These are phyloP conservation scores for Xylaria venustula DNA, from an alignment of 495 filamentous ascomycete species.

Conservation along the genomic window DNA sequence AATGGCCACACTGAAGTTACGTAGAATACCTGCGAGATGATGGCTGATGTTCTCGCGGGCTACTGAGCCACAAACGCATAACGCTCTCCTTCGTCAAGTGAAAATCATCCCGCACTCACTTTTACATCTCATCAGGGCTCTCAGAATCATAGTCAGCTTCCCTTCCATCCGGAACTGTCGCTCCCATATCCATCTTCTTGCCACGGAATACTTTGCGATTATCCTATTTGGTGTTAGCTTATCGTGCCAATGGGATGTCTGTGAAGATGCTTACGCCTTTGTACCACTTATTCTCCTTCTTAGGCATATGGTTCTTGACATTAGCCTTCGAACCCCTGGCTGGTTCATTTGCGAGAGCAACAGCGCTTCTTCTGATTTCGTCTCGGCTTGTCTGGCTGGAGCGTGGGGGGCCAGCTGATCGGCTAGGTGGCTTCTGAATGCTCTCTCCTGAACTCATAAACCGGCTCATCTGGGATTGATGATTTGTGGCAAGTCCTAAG, in stretches of 20 bases:
- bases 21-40: background rate
- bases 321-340: background rate
- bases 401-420: background rate
- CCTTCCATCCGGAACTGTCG: background rate
- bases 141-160: slow-evolving; percentile 12
- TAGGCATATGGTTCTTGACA: background rate
- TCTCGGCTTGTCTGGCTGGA: background rate
- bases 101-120: background rate
- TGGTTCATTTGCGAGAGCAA: background rate
- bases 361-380: background rate
- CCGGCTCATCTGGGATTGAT: background rate
- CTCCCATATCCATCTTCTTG: background rate
- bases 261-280: slow-evolving; percentile 12
- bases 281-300: slow-evolving; percentile 7
- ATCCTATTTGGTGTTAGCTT: slow-evolving; percentile 1
- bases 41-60: background rate
- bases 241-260: slow-evolving; percentile 2
- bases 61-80: background rate
- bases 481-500: background rate
- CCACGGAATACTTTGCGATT: slow-evolving; percentile 10
- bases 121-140: slow-evolving; percentile 14
- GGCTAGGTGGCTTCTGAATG: background rate
- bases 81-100: background rate
- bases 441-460: background rate
- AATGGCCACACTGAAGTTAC: background rate